Evolutionary conservation across 208 protist genomes (phyloP).

Genomic region (Perkinsela sp.): DNA sequence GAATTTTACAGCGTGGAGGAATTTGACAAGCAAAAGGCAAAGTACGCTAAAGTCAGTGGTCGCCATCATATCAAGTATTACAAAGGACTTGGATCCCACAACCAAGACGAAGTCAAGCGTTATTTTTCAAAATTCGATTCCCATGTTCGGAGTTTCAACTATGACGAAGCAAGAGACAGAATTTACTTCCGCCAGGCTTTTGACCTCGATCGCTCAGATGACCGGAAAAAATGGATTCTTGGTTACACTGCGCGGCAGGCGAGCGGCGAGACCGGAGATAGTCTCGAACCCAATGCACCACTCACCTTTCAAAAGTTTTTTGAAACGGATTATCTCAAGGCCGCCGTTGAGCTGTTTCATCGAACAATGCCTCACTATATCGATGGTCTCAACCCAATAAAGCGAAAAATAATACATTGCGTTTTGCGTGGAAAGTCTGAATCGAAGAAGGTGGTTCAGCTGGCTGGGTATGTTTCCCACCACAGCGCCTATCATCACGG

Average conservation of each 20-base stretch:
- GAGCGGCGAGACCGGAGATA: too few relatives aligned
- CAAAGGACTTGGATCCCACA: slow-evolving; percentile 91
- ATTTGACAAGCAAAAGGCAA: slow-evolving; percentile 71
- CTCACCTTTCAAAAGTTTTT: slow-evolving; percentile 83
- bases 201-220: too few relatives aligned
- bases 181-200: too few relatives aligned
- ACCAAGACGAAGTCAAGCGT: slow-evolving; percentile 86
- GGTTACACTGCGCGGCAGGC: too few relatives aligned
- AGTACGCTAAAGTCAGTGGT: slow-evolving; percentile 8
- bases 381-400: slow-evolving; percentile 96
- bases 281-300: too few relatives aligned
- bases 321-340: slow-evolving; percentile 96
- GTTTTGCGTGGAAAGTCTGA: slow-evolving; percentile 56
- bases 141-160: slow-evolving; percentile 69
- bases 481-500: slow-evolving; percentile 96
- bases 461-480: slow-evolving; percentile 89
- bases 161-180: slow-evolving; percentile 82
- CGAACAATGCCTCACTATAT: slow-evolving; percentile 61
- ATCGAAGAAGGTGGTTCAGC: slow-evolving; percentile 91
- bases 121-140: slow-evolving; percentile 92
- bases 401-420: slow-evolving; percentile 95
- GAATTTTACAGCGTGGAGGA: slow-evolving; percentile 94
- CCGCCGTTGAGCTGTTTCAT: slow-evolving; percentile 65
- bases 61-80: slow-evolving; percentile 92
- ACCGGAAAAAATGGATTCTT: too few relatives aligned